phyloP scores from a whole-genome alignment of 1,139 yeast species.

The Yamadazyma blattariae region DNA sequence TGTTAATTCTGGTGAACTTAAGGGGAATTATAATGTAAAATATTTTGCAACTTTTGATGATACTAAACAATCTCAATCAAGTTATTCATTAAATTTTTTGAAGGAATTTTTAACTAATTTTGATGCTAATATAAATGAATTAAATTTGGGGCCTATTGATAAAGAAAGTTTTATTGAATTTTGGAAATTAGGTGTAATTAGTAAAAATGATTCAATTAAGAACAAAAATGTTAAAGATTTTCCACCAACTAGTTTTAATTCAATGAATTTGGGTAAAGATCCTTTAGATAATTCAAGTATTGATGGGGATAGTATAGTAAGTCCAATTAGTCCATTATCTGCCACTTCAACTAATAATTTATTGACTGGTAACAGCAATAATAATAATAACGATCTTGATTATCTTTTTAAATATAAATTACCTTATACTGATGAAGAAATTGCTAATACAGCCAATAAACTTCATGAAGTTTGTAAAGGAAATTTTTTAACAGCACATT shows the following conservation, averaged over 20 bases:
- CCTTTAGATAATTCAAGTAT: background rate
- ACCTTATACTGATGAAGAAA: slow-evolving; percentile 8
- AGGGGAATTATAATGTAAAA: slow-evolving; percentile 4
- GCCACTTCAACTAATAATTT: background rate
- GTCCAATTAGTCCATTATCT: background rate
- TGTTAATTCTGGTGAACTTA: slow-evolving; percentile 20
- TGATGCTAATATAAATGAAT: slow-evolving; percentile 6
- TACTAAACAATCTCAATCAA: background rate
- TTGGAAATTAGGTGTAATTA: slow-evolving; percentile 9
- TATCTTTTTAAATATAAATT: background rate
- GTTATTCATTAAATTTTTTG: slow-evolving; percentile 4
- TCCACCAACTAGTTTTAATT: slow-evolving; percentile 7
- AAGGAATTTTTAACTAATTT: slow-evolving; percentile 6
- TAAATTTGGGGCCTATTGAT: slow-evolving; percentile 9
- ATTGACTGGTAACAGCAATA: no score
- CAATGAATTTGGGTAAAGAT: slow-evolving; percentile 5
- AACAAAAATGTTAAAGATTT: background rate
- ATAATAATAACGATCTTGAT: background rate
- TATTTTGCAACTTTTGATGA: slow-evolving; percentile 4
- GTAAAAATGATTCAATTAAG: slow-evolving; percentile 1
- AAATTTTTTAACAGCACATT: slow-evolving; percentile 15
- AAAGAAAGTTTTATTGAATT: slow-evolving; percentile 11
- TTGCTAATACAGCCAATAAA: slow-evolving; percentile 2
- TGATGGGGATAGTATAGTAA: background rate
- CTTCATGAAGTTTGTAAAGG: slow-evolving; percentile 14